phyloP scores from a whole-genome alignment of 371 early-diverging fungal genomes.

The Mucor irregularis region DNA sequence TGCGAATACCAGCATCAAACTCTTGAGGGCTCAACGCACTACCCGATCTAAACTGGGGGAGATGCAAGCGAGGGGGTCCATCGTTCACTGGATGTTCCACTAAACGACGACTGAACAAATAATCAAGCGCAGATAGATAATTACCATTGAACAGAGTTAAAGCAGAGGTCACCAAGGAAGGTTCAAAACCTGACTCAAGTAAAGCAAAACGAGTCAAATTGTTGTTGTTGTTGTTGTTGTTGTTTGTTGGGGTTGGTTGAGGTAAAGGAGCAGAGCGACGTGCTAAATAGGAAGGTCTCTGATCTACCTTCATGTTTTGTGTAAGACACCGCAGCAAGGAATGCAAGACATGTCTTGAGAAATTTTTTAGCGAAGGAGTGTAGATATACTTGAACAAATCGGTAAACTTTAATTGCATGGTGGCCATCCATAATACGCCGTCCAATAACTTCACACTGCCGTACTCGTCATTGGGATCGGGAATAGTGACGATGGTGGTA shows the following conservation, averaged over 20 bases:
- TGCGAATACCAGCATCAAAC: conserved; percentile 61
- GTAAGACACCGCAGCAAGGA: conserved; percentile 57
- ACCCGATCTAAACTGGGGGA: not conserved
- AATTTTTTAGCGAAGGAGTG: conserved; percentile 33
- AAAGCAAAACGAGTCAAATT: conserved; percentile 50
- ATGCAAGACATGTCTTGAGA: conserved; percentile 51
- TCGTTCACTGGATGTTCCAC: conserved; percentile 2
- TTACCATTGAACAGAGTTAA: conserved; percentile 70
- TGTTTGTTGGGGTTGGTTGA: conserved; percentile 36
- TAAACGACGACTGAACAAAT: conserved; percentile 73
- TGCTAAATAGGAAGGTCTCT: not conserved
- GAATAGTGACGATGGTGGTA: conserved; percentile 49
- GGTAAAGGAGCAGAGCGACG: not conserved
- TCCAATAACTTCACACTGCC: conserved; percentile 45
- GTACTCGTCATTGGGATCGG: conserved; percentile 41
- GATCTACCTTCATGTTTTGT: conserved; percentile 66
- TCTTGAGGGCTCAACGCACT: conserved; percentile 13
- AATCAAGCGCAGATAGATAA: conserved; percentile 83
- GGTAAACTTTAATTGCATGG: conserved; percentile 52
- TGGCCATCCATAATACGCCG: conserved; percentile 60
- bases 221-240: too few species aligned
- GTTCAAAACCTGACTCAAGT: conserved; percentile 80
- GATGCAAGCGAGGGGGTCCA: conserved; percentile 4
- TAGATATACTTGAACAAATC: conserved; percentile 43
- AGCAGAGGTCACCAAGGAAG: conserved; percentile 75